Conservation (phyloP, 495 filamentous ascomycete genomes). For the Penicillium lividum region DNA sequence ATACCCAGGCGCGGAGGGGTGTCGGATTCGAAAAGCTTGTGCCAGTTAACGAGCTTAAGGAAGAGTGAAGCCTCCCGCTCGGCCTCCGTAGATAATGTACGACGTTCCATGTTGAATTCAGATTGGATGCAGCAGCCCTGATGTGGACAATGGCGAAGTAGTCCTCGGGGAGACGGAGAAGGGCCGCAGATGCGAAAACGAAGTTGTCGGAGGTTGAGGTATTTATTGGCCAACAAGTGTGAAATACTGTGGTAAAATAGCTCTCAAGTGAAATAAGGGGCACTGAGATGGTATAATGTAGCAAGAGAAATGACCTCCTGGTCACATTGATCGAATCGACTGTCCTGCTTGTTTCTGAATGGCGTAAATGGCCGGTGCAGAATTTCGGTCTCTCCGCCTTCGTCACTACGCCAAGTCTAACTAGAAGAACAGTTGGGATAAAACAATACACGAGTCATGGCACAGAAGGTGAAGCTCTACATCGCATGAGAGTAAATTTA, state of each 20-base stretch:
- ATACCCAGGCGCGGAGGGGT: slow-evolving; percentile 61
- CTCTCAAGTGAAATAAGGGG: background rate
- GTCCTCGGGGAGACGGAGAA: background rate
- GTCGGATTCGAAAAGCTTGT: slow-evolving; percentile 47
- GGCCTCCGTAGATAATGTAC: slow-evolving; percentile 14
- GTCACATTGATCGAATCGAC: background rate
- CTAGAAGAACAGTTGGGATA: background rate
- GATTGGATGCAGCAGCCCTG: too few species aligned
- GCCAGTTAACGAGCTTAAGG: slow-evolving; percentile 38
- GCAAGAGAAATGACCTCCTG: background rate
- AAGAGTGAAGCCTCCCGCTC: slow-evolving; percentile 25
- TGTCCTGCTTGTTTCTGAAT: background rate
- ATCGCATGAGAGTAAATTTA: background rate
- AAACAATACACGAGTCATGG: background rate
- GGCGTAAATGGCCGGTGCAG: background rate
- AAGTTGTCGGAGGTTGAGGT: background rate
- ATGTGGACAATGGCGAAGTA: background rate
- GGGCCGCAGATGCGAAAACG: background rate
- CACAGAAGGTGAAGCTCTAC: background rate
- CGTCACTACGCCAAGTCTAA: slow-evolving; percentile 8
- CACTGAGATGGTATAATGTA: background rate
- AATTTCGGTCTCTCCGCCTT: slow-evolving; percentile 21
- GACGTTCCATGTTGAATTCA: slow-evolving; percentile 26
- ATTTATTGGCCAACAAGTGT: background rate
- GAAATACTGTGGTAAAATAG: background rate